Evolutionary conservation across 108 stramenopile genomes (phyloP), one percentile per base, ranked within the genome.

Genomic region (Pseudonitzschia multistriata): DNA sequence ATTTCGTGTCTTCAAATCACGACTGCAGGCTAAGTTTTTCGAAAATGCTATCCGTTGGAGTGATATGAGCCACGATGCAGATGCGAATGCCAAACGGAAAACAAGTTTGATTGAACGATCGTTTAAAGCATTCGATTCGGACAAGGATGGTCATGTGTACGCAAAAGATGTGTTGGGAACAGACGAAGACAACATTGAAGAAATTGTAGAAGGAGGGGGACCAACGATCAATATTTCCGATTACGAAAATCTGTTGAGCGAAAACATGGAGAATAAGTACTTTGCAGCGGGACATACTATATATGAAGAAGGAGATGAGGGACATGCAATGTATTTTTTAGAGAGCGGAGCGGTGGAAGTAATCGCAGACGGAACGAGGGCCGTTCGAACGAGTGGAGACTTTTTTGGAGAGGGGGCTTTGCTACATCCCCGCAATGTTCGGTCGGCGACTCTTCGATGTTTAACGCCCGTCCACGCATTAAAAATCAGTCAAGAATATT

Each of bases 391-490:
- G 34, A 61, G 62, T 14, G 80, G 83, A 39, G 88, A 93, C 66
- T 90, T 91, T 66, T 90, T 93, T 53, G 92, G 92, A 10, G 92
- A 93, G 66, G 92, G 89, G 28, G 89, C 89, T 22, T 62, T 93
- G 37, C 66, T 93, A 13, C 84, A 85, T 76, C 83, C 89, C 19
- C 62, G 71, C 30, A 81, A 81, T 42, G 79, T 70, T 3, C 78
- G 86, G 45, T 84, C 86, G 10, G 81, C 85, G 0, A 86, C 92
- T 0, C 79, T 90, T 56, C 74, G 76, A 25, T 94, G 92, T 74
- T 67, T 77, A 64, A 91, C 92, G 21, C 92, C 92, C 1, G 85
- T 94, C 27, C 89, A 94, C 76, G 89, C 83, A 3, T 78, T 94
- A 57, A 89, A 94, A 66, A 89, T 94, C 25, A 89, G 83, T 73